A percentile compares a stretch with the other conserved stretches of the same genome.
Evolutionary conservation across 345 rosid species (phyloP).

Genomic region (Balakata baccata): DNA sequence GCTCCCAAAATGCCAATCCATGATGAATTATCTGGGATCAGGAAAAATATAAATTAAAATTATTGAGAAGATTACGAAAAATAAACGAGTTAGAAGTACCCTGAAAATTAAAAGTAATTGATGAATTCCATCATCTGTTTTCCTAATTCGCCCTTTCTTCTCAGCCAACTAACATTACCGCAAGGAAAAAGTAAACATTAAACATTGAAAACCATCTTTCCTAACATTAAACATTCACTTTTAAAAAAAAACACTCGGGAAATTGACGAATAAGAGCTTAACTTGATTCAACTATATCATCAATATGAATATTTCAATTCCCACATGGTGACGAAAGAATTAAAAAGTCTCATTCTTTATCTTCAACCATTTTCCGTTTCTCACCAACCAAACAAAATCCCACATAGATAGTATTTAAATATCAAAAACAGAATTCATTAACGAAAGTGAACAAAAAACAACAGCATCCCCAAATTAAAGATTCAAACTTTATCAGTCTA

Average conservation of each 20-base stretch:
- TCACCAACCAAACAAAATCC: neutral
- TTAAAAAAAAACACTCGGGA: too few species aligned
- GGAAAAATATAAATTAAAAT: neutral
- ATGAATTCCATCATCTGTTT: neutral
- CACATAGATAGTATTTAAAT: neutral
- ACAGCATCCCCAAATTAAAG: neutral
- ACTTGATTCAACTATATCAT: neutral
- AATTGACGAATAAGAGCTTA: too few species aligned
- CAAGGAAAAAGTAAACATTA: too few species aligned
- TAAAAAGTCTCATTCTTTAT: neutral
- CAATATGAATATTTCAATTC: neutral
- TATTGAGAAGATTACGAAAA: neutral
- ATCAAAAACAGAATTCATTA: neutral
- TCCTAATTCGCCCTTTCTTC: neutral
- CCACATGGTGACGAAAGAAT: neutral
- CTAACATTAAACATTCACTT: too few species aligned
- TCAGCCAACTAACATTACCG: neutral
- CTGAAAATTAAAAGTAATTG: neutral
- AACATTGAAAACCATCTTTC: too few species aligned
- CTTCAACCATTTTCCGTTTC: neutral
- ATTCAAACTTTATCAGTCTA: neutral
- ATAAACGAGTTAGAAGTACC: neutral
- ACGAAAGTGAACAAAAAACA: too few species aligned
- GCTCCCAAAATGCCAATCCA: constrained; percentile 45
- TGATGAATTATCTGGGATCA: constrained; percentile 29